A percentile compares a stretch with the other conserved stretches of the same genome.
Conservation (phyloP, 2,329 filamentous ascomycete species). For the Helminthosporium solani region DNA sequence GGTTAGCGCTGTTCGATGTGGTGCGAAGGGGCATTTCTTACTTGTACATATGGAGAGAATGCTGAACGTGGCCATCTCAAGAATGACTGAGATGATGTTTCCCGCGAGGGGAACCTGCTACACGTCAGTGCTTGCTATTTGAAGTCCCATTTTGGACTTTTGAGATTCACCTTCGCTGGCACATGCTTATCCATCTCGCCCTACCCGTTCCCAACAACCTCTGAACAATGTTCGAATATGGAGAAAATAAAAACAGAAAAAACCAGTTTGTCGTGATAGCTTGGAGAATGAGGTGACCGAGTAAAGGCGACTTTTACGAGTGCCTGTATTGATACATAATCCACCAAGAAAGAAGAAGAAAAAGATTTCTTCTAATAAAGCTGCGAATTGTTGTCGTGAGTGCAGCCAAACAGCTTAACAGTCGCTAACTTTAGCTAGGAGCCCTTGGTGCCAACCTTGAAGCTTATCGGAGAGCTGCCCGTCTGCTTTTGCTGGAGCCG, state of each 20-base stretch:
- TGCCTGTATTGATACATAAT: neutral
- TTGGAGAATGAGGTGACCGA: neutral
- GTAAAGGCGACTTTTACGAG: neutral
- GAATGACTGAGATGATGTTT: conserved; percentile 22
- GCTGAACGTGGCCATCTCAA: conserved; percentile 25
- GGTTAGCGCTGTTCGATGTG: neutral
- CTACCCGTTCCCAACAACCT: too few relatives aligned
- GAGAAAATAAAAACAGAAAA: neutral
- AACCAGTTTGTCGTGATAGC: neutral
- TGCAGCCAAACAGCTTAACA: neutral
- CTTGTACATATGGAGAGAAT: conserved; percentile 22
- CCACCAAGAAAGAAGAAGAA: neutral
- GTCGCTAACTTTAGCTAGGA: neutral
- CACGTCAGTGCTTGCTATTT: neutral
- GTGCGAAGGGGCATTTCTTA: conserved; percentile 1
- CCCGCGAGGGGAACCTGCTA: conserved; percentile 23
- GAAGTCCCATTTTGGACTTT: neutral
- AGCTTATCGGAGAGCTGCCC: neutral
- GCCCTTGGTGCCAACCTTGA: neutral
- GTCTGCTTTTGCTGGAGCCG: neutral
- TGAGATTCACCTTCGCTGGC: neutral
- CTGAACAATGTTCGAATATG: neutral
- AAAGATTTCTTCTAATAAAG: neutral
- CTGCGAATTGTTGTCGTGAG: neutral
- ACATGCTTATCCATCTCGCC: neutral